A percentile compares a stretch with the other conserved stretches of the same genome.
These are phyloP conservation scores for Collybia sp. DNA, from an alignment of 768 basidiomycete species.

Conservation along the genomic window DNA sequence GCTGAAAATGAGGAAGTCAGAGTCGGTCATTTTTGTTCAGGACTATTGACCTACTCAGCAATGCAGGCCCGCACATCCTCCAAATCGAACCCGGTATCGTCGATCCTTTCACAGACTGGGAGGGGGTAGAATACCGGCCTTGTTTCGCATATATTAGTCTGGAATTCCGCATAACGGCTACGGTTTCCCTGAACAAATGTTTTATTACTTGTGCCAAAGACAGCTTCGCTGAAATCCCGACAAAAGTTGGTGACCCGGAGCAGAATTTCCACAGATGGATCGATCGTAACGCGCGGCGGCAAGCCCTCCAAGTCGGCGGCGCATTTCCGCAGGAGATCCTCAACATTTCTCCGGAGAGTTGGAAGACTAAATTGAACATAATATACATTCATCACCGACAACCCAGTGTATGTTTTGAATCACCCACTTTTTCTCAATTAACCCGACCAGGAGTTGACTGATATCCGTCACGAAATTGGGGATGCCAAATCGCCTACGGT, in stretches of 20 bases:
- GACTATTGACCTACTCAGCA: constrained; percentile 13
- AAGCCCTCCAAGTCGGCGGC: constrained; percentile 28
- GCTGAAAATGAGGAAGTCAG: constrained; percentile 9
- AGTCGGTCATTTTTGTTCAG: neutral
- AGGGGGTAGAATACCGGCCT: constrained; percentile 35
- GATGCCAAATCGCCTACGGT: constrained; percentile 50
- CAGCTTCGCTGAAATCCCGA: constrained; percentile 23
- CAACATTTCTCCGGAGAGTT: constrained; percentile 31
- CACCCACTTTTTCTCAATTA: constrained; percentile 52
- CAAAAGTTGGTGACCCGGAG: constrained; percentile 41
- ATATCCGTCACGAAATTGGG: constrained; percentile 46
- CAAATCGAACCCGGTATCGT: constrained; percentile 2
- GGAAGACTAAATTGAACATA: constrained; percentile 37
- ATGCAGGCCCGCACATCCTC: constrained; percentile 24
- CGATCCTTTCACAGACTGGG: neutral
- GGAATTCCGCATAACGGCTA: constrained; percentile 25
- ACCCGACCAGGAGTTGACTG: constrained; percentile 43
- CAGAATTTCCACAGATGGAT: constrained; percentile 43
- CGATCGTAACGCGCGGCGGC: constrained; percentile 29
- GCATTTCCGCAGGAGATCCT: constrained; percentile 30
- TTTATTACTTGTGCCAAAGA: constrained; percentile 29
- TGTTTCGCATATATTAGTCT: constrained; percentile 28
- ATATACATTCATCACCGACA: neutral
- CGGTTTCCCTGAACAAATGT: constrained; percentile 29
- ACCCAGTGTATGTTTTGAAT: no score